Evolutionary conservation across 177 flowering plant species (phyloP).

Genomic region (Vitis hybrid): DNA sequence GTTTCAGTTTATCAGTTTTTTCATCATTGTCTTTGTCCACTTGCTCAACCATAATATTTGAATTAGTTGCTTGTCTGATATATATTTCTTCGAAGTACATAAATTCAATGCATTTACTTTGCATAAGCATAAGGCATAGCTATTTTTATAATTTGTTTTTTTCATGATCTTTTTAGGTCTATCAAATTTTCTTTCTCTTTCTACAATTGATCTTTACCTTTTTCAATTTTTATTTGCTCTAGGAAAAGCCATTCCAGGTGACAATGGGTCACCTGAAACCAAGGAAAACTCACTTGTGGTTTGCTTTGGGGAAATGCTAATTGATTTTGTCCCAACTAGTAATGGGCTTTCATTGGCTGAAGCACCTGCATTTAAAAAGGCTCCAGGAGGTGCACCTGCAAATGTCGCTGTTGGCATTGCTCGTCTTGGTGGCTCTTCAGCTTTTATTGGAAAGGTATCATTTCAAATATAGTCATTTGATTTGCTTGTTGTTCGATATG

Average conservation of each 20-base stretch:
- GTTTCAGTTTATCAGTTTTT: too few species aligned
- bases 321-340: slow-evolving; percentile 87
- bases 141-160: neutral
- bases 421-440: slow-evolving; percentile 89
- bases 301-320: slow-evolving; percentile 92
- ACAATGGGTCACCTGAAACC: slow-evolving; percentile 37
- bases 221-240: slow-evolving; percentile 1
- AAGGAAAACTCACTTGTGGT: slow-evolving; percentile 67
- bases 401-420: slow-evolving; percentile 95
- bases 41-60: too few species aligned
- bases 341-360: slow-evolving; percentile 85
- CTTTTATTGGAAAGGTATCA: slow-evolving; percentile 88
- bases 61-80: too few species aligned
- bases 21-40: too few species aligned
- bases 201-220: neutral
- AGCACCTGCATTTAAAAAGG: slow-evolving; percentile 90
- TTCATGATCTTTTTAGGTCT: neutral
- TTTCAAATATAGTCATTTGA: neutral
- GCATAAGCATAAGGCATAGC: neutral
- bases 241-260: slow-evolving; percentile 54
- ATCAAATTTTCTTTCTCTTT: neutral
- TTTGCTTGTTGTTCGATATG: neutral
- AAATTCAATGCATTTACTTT: too few species aligned
- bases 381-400: slow-evolving; percentile 98
- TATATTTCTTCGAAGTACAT: too few species aligned